Percentiles rank a stretch among this genome's conserved stretches.
These are phyloP conservation scores for Amanita muscaria DNA, from an alignment of 768 basidiomycete genomes.

Conservation along the genomic window DNA sequence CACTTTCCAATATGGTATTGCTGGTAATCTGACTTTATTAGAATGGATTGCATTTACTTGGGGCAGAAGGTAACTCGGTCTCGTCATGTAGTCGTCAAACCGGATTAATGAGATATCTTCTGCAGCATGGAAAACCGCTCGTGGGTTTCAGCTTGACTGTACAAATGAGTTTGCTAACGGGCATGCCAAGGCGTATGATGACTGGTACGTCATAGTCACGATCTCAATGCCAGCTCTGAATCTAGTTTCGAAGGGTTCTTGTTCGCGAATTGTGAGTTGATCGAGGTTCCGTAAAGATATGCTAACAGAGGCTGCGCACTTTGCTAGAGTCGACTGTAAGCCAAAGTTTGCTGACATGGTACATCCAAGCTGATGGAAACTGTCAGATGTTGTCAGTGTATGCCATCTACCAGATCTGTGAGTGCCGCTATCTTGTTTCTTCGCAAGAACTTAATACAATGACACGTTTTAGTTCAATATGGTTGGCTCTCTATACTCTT, in stretches of 20 bases:
- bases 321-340: constrained; percentile 63
- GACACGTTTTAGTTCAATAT: constrained; percentile 55
- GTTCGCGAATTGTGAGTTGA: constrained; percentile 64
- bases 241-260: constrained; percentile 38
- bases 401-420: constrained; percentile 74
- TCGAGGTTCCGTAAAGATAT: background rate
- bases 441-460: background rate
- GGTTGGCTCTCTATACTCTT: constrained; percentile 39
- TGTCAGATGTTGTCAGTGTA: constrained; percentile 62
- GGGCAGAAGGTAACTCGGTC: constrained; percentile 67
- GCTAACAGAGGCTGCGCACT: background rate
- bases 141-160: constrained; percentile 29
- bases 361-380: background rate
- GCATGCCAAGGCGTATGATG: constrained; percentile 28
- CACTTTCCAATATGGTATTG: background rate
- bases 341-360: background rate
- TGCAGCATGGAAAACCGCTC: constrained; percentile 67
- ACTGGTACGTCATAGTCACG: constrained; percentile 26
- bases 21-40: constrained; percentile 18
- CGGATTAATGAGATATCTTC: background rate
- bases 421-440: constrained; percentile 20
- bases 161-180: background rate
- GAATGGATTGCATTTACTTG: constrained; percentile 95
- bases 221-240: background rate
- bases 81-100: background rate